These are phyloP conservation scores for Tephrocybe sp. DNA, from an alignment of 768 basidiomycete genomes.

Conservation along the genomic window DNA sequence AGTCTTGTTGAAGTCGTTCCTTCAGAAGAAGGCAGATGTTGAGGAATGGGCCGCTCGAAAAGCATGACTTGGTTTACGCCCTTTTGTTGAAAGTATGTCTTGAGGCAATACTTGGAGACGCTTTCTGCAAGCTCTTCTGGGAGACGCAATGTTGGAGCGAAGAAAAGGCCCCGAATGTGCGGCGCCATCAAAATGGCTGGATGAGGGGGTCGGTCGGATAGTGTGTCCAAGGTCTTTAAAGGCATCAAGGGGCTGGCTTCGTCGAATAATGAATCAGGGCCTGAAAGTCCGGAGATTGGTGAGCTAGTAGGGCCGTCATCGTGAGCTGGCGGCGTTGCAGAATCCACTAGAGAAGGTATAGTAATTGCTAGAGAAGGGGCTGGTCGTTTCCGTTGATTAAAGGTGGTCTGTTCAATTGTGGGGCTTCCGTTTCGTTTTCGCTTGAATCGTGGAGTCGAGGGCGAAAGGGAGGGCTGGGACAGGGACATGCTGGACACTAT, in stretches of 20 bases:
- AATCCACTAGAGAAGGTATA: constrained; percentile 12
- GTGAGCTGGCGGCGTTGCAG: not conserved
- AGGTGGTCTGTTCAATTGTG: not conserved
- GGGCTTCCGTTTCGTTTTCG: constrained; percentile 9
- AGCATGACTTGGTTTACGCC: constrained; percentile 84
- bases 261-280: constrained; percentile 53
- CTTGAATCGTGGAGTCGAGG: constrained; percentile 8
- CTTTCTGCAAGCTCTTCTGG: constrained; percentile 51
- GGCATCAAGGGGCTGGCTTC: constrained; percentile 17
- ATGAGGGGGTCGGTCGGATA: not conserved
- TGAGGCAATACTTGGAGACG: constrained; percentile 51
- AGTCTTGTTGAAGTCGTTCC: constrained; percentile 38
- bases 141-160: constrained; percentile 51
- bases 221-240: not conserved
- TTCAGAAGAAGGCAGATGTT: constrained; percentile 12
- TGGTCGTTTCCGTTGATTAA: constrained; percentile 11
- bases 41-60: constrained; percentile 53
- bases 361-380: constrained; percentile 17
- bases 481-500: constrained; percentile 10
- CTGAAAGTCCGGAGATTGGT: constrained; percentile 19
- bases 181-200: constrained; percentile 42
- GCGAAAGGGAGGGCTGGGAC: not conserved
- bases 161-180: constrained; percentile 66
- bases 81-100: constrained; percentile 51
- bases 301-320: constrained; percentile 4